phyloP scores from a whole-genome alignment of 2,329 filamentous ascomycete genomes.

The Fusarium udum region DNA sequence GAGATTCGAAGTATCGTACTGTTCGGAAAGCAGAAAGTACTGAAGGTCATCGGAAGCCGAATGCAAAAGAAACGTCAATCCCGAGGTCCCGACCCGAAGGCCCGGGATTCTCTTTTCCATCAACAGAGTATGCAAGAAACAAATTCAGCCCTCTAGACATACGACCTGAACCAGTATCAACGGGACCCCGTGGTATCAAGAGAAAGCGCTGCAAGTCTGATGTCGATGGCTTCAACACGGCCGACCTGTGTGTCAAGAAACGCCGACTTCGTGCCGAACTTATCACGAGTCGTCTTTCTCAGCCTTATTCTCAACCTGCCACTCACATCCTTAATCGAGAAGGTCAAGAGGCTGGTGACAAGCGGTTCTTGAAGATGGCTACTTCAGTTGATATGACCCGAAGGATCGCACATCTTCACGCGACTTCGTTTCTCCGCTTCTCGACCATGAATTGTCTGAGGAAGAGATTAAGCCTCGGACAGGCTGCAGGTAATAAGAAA shows the following conservation, averaged over 20 bases:
- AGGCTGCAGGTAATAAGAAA: constrained; percentile 46
- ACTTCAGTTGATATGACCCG: constrained; percentile 51
- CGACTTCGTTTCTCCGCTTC: constrained; percentile 67
- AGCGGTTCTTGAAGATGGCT: constrained; percentile 60
- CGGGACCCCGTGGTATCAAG: constrained; percentile 50
- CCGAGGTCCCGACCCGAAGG: not conserved
- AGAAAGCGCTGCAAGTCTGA: constrained; percentile 64
- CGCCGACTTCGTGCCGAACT: constrained; percentile 69
- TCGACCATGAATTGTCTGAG: constrained; percentile 72
- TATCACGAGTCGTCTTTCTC: constrained; percentile 75
- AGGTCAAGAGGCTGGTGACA: constrained; percentile 55
- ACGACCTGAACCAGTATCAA: not conserved
- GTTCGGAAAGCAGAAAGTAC: not conserved
- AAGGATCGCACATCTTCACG: constrained; percentile 56
- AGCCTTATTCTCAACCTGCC: constrained; percentile 74
- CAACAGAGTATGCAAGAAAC: not conserved
- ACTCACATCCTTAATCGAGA: constrained; percentile 75
- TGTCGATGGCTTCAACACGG: constrained; percentile 66
- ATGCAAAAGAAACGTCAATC: not conserved
- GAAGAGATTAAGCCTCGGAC: constrained; percentile 51
- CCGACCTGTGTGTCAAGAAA: constrained; percentile 69
- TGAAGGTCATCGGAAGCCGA: not conserved
- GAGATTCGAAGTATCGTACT: constrained; percentile 8
- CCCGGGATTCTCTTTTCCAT: constrained; percentile 27
- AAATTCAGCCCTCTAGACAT: constrained; percentile 23